These are phyloP conservation scores for Eutrema salsugineum DNA, from an alignment of 441 rosid genomes.

Conservation along the genomic window DNA sequence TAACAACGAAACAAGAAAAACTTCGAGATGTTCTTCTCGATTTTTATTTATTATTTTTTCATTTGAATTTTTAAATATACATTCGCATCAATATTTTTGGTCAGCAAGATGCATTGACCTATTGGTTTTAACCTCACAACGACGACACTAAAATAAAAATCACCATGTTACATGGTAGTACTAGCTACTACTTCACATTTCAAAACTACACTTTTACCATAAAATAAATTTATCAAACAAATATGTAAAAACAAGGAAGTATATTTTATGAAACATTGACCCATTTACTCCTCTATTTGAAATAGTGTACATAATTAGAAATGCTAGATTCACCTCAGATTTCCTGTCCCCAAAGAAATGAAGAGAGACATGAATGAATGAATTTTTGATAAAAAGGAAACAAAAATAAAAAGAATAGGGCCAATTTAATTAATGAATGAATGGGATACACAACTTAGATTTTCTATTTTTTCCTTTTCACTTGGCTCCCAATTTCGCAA, in stretches of 20 bases:
- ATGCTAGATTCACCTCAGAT: constrained; percentile 33
- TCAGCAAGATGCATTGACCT: neutral
- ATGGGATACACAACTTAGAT: constrained; percentile 13
- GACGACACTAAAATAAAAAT: no score
- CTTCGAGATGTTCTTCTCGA: neutral
- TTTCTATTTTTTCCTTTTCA: neutral
- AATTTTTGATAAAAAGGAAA: neutral
- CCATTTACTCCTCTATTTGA: constrained; percentile 20
- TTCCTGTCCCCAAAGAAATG: constrained; percentile 28
- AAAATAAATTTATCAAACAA: neutral
- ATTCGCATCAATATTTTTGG: neutral
- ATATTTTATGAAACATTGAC: constrained; percentile 17
- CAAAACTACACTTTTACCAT: neutral
- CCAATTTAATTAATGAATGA: constrained; percentile 12
- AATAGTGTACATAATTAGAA: constrained; percentile 23
- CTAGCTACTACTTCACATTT: neutral
- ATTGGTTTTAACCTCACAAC: neutral
- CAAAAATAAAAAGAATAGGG: neutral
- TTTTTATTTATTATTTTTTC: neutral
- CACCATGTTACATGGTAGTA: neutral
- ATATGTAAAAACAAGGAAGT: neutral
- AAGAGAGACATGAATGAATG: constrained; percentile 22
- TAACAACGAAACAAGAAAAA: neutral
- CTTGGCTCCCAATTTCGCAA: constrained; percentile 33
- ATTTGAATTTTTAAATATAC: neutral